phyloP scores from a whole-genome alignment of 2,329 filamentous ascomycete genomes.

The Colletotrichum camelliae region DNA sequence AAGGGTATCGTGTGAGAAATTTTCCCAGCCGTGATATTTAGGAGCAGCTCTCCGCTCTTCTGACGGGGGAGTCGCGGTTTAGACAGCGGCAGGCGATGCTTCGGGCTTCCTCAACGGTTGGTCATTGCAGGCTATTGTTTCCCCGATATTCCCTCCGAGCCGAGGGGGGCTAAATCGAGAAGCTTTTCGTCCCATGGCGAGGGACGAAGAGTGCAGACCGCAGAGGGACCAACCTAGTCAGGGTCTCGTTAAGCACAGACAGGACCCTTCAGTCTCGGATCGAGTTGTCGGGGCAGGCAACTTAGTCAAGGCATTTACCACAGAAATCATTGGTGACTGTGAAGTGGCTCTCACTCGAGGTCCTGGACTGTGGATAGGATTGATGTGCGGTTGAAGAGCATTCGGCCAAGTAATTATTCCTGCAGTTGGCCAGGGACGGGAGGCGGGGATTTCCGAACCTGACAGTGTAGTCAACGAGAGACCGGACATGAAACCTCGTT shows the following conservation, averaged over 20 bases:
- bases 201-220: neutral
- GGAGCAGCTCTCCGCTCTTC: neutral
- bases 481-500: conserved; percentile 3
- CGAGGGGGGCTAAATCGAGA: neutral
- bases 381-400: neutral
- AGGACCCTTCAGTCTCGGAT: neutral
- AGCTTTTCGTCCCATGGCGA: neutral
- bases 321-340: neutral
- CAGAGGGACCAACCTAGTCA: neutral
- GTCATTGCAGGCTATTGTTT: neutral
- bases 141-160: conserved; percentile 17
- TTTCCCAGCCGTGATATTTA: neutral
- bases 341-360: neutral
- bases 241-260: conserved; percentile 2
- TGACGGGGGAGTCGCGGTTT: conserved; percentile 1
- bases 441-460: neutral
- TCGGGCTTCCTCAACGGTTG: neutral
- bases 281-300: neutral
- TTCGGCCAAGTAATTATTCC: neutral
- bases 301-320: neutral
- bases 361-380: neutral
- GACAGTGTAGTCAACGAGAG: neutral
- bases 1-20: neutral
- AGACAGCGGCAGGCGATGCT: neutral
- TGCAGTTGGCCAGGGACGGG: neutral